Percentiles rank a stretch among this genome's conserved stretches.
phyloP scores from a whole-genome alignment of 2,329 filamentous ascomycete species.

The Nothopassalora personata region DNA sequence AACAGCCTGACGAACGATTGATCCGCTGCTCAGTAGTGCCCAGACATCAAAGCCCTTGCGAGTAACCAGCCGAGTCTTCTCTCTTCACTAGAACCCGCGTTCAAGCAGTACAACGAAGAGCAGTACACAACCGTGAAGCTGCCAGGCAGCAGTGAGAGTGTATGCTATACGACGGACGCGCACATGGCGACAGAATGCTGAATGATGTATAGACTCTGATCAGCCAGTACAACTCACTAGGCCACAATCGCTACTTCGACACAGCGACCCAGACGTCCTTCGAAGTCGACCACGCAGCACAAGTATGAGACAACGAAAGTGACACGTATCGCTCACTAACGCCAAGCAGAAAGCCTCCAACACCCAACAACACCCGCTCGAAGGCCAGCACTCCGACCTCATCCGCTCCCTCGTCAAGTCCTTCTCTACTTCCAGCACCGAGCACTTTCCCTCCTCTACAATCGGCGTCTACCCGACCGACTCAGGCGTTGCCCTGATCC shows the following conservation, averaged over 20 bases:
- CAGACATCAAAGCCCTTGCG: constrained; percentile 87
- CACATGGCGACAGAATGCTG: not conserved
- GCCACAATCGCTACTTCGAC: constrained; percentile 81
- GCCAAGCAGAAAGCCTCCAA: constrained; percentile 66
- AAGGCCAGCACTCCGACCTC: constrained; percentile 70
- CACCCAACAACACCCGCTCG: constrained; percentile 71
- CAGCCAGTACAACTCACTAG: constrained; percentile 78
- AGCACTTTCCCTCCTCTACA: constrained; percentile 81
- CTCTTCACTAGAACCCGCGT: constrained; percentile 71
- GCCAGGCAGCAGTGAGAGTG: constrained; percentile 74
- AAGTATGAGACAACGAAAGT: constrained; percentile 45
- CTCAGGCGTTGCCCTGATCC: constrained; percentile 69
- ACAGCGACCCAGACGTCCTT: constrained; percentile 84
- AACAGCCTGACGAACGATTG: not conserved
- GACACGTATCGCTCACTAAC: not conserved
- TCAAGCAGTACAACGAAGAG: constrained; percentile 93
- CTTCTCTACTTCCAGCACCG: constrained; percentile 67
- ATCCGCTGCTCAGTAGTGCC: not conserved
- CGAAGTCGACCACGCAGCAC: constrained; percentile 75
- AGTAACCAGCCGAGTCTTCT: constrained; percentile 60
- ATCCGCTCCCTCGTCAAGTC: constrained; percentile 80
- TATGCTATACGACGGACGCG: constrained; percentile 38
- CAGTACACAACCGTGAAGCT: constrained; percentile 87
- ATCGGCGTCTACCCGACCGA: constrained; percentile 79
- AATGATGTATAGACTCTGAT: constrained; percentile 64